phyloP scores from a whole-genome alignment of 768 basidiomycete genomes.

The Tulasnella sp. region DNA sequence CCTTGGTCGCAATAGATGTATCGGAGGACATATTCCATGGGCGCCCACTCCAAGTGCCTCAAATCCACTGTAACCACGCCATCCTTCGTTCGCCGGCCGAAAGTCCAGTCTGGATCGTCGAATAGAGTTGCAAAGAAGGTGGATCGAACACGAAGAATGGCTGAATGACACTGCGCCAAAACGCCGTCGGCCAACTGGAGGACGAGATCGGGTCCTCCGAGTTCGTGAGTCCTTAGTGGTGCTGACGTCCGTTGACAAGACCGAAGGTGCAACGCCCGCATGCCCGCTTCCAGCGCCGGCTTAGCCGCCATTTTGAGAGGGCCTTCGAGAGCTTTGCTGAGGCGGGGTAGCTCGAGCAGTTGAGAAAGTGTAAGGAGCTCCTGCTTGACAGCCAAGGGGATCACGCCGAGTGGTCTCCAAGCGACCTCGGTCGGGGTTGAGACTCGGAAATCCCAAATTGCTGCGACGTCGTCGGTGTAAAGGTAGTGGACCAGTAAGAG shows the following conservation, averaged over 20 bases:
- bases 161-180: conserved; percentile 67
- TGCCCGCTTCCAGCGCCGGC: conserved; percentile 55
- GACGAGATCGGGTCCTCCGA: conserved; percentile 59
- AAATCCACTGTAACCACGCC: conserved; percentile 69
- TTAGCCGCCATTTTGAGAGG: conserved; percentile 60
- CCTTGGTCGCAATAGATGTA: conserved; percentile 84
- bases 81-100: conserved; percentile 55
- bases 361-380: conserved; percentile 66
- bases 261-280: conserved; percentile 54
- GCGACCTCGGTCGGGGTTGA: conserved; percentile 50
- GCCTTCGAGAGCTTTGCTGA: conserved; percentile 60
- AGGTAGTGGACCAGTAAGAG: conserved; percentile 81
- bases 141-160: conserved; percentile 78
- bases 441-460: conserved; percentile 82
- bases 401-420: conserved; percentile 49
- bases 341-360: conserved; percentile 59
- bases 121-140: conserved; percentile 85
- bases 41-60: conserved; percentile 69
- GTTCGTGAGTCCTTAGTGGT: neutral
- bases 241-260: conserved; percentile 34
- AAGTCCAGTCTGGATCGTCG: conserved; percentile 80
- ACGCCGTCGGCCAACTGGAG: conserved; percentile 67
- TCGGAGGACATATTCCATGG: conserved; percentile 73
- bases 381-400: conserved; percentile 55
- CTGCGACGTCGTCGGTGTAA: conserved; percentile 83